Evolutionary conservation across 208 protist genomes (phyloP).

Genomic region (Leishmania amazonensis): DNA sequence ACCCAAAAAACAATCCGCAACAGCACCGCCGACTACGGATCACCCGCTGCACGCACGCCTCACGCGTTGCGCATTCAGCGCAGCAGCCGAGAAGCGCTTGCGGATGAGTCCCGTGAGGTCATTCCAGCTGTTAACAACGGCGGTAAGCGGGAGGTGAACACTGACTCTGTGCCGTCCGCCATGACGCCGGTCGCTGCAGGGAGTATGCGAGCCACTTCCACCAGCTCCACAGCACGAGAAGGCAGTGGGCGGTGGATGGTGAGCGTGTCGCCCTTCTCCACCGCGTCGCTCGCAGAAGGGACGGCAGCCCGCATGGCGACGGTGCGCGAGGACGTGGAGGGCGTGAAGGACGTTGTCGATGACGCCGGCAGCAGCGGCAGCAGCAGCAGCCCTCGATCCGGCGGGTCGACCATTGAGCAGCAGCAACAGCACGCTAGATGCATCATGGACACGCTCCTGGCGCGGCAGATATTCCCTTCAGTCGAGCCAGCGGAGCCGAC

Average conservation of each 20-base stretch:
- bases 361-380: neutral
- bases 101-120: neutral
- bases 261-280: constrained; percentile 35
- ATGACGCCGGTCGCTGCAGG: neutral
- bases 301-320: neutral
- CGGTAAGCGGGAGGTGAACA: neutral
- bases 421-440: constrained; percentile 13
- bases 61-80: neutral
- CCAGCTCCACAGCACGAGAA: constrained; percentile 14
- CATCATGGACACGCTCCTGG: constrained; percentile 25
- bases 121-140: neutral
- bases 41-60: neutral
- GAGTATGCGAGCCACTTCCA: neutral
- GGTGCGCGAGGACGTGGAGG: neutral
- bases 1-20: constrained; percentile 6
- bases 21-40: neutral
- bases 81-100: constrained; percentile 1
- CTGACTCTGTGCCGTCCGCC: too few relatives aligned
- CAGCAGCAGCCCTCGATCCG: too few relatives aligned
- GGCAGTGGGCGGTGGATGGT: constrained; percentile 26
- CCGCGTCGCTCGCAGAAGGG: constrained; percentile 9
- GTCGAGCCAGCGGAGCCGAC: neutral
- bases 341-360: neutral
- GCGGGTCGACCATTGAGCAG: neutral
- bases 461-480: constrained; percentile 23